Conservation (phyloP, 2,329 filamentous ascomycete genomes). For the Talaromyces albobiverticillius region DNA sequence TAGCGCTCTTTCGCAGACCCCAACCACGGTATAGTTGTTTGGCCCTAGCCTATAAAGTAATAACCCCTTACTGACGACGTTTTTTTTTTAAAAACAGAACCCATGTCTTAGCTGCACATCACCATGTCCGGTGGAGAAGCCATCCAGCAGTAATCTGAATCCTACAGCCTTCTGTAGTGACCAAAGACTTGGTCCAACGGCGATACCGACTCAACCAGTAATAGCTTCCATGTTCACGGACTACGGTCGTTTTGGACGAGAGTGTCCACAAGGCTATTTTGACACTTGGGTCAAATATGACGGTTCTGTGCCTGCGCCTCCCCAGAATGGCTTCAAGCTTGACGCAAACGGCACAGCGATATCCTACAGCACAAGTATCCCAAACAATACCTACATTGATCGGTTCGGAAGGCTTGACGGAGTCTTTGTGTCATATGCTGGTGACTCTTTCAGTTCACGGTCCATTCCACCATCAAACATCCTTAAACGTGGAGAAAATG, state of each 20-base stretch:
- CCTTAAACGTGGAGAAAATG: background rate
- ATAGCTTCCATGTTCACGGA: background rate
- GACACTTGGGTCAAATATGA: background rate
- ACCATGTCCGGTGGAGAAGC: background rate
- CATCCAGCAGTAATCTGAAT: background rate
- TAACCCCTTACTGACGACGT: background rate
- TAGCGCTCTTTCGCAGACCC: background rate
- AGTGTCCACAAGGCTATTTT: background rate
- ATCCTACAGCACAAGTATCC: background rate
- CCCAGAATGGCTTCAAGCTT: background rate
- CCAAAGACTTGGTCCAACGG: background rate
- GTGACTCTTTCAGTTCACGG: background rate
- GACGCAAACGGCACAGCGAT: background rate
- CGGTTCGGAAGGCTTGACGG: background rate
- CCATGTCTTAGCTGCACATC: background rate
- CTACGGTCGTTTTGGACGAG: background rate
- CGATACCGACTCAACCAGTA: background rate
- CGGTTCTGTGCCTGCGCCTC: background rate
- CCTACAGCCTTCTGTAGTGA: conserved; percentile 1
- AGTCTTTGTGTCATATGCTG: background rate
- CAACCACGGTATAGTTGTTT: background rate
- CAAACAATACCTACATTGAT: background rate
- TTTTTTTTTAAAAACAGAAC: background rate
- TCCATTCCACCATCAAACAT: background rate
- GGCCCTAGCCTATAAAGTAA: background rate